These are phyloP conservation scores for Monosporozyma aerobia DNA, from an alignment of 805 yeast genomes.

Conservation along the genomic window DNA sequence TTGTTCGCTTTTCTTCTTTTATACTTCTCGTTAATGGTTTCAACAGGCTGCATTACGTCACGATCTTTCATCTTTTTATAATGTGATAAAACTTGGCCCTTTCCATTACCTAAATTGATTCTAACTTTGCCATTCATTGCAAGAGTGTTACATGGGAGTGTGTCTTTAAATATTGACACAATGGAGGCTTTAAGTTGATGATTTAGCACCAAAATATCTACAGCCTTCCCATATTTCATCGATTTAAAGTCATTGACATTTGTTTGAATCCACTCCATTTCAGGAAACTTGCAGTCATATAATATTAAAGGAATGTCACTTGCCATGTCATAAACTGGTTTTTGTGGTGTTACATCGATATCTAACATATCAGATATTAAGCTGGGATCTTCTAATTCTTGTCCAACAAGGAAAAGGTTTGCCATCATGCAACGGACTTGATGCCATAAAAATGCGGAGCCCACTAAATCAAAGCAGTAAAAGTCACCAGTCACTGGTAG, in stretches of 20 bases:
- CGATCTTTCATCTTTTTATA: constrained; percentile 54
- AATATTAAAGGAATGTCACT: constrained; percentile 79
- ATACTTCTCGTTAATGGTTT: constrained; percentile 59
- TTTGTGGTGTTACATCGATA: constrained; percentile 44
- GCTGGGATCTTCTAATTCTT: constrained; percentile 52
- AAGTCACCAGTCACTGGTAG: constrained; percentile 33
- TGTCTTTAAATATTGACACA: constrained; percentile 39
- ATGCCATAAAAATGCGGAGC: constrained; percentile 93
- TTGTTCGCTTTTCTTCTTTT: constrained; percentile 32
- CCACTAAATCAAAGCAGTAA: constrained; percentile 67
- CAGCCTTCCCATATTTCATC: constrained; percentile 34
- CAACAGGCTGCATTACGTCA: constrained; percentile 53
- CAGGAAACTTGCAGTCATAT: constrained; percentile 72
- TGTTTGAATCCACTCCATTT: constrained; percentile 51
- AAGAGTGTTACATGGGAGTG: constrained; percentile 16
- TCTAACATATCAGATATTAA: constrained; percentile 54
- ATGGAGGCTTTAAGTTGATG: constrained; percentile 48
- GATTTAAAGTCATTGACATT: constrained; percentile 31
- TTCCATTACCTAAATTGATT: constrained; percentile 71
- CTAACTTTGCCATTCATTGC: constrained; percentile 24
- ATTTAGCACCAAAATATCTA: constrained; percentile 47
- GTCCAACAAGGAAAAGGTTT: constrained; percentile 70
- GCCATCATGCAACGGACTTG: constrained; percentile 97
- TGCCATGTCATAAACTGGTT: constrained; percentile 84
- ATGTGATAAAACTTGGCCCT: constrained; percentile 46